These are phyloP conservation scores for Cucumis melo DNA, from an alignment of 306 rosid species.

Conservation along the genomic window DNA sequence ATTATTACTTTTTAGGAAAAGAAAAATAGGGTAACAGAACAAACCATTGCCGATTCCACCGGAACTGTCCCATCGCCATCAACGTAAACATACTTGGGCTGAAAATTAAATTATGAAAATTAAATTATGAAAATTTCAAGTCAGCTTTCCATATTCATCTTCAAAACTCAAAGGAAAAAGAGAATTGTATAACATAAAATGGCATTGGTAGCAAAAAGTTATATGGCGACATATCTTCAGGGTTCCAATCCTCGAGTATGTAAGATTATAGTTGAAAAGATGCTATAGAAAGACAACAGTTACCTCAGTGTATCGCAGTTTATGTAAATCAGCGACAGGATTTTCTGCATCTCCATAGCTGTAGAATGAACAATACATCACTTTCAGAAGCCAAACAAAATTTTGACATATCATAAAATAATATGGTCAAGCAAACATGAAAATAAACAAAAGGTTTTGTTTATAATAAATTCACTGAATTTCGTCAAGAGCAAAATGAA, in stretches of 20 bases:
- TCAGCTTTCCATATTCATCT: conserved; percentile 5
- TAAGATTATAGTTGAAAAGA: background rate
- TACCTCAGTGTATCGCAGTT: conserved; percentile 52
- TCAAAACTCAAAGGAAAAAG: background rate
- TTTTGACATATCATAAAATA: background rate
- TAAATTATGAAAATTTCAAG: conserved; percentile 8
- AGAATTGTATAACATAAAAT: background rate
- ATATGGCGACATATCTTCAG: background rate
- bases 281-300: conserved; percentile 5
- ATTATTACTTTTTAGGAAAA: background rate
- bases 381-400: background rate
- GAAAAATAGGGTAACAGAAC: background rate
- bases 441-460: background rate
- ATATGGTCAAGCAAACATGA: background rate
- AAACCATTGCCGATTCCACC: conserved; percentile 79
- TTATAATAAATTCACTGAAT: background rate
- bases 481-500: conserved; percentile 1
- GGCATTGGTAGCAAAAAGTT: background rate
- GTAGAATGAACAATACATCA: conserved; percentile 18
- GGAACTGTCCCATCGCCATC: conserved; percentile 98
- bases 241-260: background rate
- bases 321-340: conserved; percentile 57
- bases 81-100: conserved; percentile 59
- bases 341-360: conserved; percentile 68
- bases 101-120: conserved; percentile 12